phyloP scores from a whole-genome alignment of 2,329 filamentous ascomycete genomes.

The Colletotrichum nymphaeae region DNA sequence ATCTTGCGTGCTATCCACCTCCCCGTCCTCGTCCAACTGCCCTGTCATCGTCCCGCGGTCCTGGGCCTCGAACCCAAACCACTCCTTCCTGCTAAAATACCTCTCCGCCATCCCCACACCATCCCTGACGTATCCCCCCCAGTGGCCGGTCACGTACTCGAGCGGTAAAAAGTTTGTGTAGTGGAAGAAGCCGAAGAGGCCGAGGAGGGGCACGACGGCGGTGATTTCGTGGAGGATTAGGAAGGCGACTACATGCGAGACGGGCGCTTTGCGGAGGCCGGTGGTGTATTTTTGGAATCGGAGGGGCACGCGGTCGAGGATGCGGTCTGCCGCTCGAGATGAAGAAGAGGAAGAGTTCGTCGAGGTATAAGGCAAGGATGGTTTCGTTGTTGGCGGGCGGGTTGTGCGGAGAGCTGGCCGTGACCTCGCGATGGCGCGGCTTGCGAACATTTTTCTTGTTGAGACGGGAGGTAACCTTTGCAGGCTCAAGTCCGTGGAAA shows the following conservation, averaged over 20 bases:
- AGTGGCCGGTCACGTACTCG: slow-evolving; percentile 60
- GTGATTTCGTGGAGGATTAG: slow-evolving; percentile 93
- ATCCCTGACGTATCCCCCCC: slow-evolving; percentile 63
- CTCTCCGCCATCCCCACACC: slow-evolving; percentile 80
- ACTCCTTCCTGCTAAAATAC: slow-evolving; percentile 83
- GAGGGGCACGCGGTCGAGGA: slow-evolving; percentile 68
- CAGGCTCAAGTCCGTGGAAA: too few species aligned
- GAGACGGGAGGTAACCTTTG: too few species aligned
- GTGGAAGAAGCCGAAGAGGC: slow-evolving; percentile 82
- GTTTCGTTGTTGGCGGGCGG: background rate
- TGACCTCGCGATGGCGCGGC: background rate
- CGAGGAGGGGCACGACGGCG: slow-evolving; percentile 82
- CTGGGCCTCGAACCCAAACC: slow-evolving; percentile 73
- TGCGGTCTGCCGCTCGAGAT: slow-evolving; percentile 51
- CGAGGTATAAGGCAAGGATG: slow-evolving; percentile 1
- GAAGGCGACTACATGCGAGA: slow-evolving; percentile 88
- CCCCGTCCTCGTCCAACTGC: slow-evolving; percentile 35
- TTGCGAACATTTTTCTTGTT: slow-evolving; percentile 1
- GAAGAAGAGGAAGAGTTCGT: slow-evolving; percentile 34
- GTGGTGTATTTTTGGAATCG: slow-evolving; percentile 77
- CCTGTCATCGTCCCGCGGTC: slow-evolving; percentile 43
- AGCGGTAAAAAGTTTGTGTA: slow-evolving; percentile 80
- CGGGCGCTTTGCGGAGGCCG: slow-evolving; percentile 79
- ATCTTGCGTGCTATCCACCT: slow-evolving; percentile 42
- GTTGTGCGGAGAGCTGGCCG: background rate